Base-by-base conservation (phyloP, 345 rosid species). In the Anacardium occidentale region DNA sequence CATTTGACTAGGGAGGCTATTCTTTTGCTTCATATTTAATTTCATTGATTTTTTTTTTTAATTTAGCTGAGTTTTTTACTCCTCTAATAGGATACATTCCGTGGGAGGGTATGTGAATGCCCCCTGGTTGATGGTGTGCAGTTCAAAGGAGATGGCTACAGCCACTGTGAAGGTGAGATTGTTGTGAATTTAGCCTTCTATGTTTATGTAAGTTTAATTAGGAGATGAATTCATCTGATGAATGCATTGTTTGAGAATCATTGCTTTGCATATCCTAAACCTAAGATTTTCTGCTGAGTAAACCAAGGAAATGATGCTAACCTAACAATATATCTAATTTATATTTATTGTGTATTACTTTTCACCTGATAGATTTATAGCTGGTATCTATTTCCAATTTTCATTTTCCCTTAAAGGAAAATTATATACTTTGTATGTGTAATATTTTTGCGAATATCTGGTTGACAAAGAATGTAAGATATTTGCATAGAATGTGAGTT, bases 131-230 rank as follows among this genome's bases (percentile, higher is more conserved):
- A 92, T 87, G 99, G 96, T 40, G 93, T 95, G 80, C 91, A 83
- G 83, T 95, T 95, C 79, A 95, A 83, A 79, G 98, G 99, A 80
- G 98, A 95, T 80, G 99, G 98, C 75, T 95, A 95, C 80, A 89
- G 79, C 81, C 86, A 85, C 45, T 95, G 99, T 85, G 97, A 93
- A 88, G 92, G 99, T 93, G 61, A 79, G 83, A 21, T 60, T 72
- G 20, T 47, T 70, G 32, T 54, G 22, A 42, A 37, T 37, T 8
- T 37, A 37, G 42, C 24, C 29, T n/a, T 9, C 40, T 40, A 24
- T 57, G 55, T 56, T 56, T 42, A 3, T 40, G 10, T 4, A 8
- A 40, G 7, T 54, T 55, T 26, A 54, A n/a, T 1, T 40, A 48
- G 20, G 14, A 22, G 37, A 55, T 20, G 21, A 50, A 45, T 15